These are phyloP conservation scores for Coemansia sp. DNA, from an alignment of 192 early-diverging fungal genomes.

Conservation along the genomic window DNA sequence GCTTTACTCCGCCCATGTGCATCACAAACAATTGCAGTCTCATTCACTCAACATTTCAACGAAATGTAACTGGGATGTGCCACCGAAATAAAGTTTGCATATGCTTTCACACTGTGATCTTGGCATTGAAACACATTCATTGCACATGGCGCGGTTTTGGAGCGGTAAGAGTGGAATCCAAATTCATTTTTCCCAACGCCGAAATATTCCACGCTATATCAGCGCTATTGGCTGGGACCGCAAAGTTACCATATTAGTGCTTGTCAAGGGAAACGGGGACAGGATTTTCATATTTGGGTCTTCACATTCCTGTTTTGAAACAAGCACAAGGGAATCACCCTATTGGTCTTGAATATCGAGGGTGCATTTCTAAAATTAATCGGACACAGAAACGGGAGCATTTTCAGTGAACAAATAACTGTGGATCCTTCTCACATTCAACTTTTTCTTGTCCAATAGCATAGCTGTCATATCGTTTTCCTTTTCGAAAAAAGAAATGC, in stretches of 20 bases:
- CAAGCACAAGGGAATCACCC: not conserved
- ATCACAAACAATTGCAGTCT: not conserved
- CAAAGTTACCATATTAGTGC: not conserved
- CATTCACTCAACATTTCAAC: not conserved
- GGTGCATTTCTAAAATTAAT: not conserved
- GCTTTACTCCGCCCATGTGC: not conserved
- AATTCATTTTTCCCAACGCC: not conserved
- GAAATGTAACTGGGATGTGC: not conserved
- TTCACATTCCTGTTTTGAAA: not conserved
- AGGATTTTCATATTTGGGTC: not conserved
- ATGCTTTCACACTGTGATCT: not conserved
- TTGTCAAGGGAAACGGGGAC: not conserved
- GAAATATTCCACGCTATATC: not conserved
- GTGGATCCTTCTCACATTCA: constrained; percentile 1
- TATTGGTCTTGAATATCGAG: not conserved
- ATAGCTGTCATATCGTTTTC: not conserved
- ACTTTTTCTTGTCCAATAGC: not conserved
- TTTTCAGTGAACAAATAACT: not conserved
- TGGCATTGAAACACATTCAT: not conserved
- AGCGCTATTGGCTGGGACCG: not conserved
- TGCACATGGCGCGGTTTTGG: not conserved
- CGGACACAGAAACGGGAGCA: not conserved
- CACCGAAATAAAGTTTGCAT: not conserved
- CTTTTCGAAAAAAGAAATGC: not conserved
- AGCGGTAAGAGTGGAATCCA: not conserved